A percentile compares a stretch with the other conserved stretches of the same genome.
Conservation (phyloP, 495 filamentous ascomycete genomes). For the Gamarada debralockiae region DNA sequence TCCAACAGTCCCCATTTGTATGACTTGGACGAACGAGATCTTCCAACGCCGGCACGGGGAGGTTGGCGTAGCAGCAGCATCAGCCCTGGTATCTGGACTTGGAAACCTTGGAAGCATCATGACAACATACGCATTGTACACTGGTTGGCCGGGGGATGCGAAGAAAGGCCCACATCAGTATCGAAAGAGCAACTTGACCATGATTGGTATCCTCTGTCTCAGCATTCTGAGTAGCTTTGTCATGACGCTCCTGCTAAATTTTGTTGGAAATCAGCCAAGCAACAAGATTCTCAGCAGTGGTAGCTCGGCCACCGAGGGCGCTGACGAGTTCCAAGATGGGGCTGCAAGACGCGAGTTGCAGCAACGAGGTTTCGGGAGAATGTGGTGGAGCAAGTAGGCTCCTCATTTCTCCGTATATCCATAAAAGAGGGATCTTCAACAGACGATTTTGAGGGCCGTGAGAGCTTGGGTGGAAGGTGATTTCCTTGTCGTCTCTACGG, state of each 20-base stretch:
- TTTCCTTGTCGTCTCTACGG: slow-evolving; percentile 1
- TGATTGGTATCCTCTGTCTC: slow-evolving; percentile 78
- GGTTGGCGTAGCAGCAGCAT: slow-evolving; percentile 86
- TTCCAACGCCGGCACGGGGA: slow-evolving; percentile 89
- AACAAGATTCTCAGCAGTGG: slow-evolving; percentile 40
- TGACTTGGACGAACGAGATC: slow-evolving; percentile 90
- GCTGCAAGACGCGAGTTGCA: slow-evolving; percentile 64
- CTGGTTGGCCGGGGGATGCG: slow-evolving; percentile 75
- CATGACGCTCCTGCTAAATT: slow-evolving; percentile 62
- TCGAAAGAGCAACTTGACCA: slow-evolving; percentile 77
- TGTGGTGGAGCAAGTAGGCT: slow-evolving; percentile 37
- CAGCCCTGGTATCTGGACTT: slow-evolving; percentile 78
- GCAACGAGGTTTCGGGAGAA: slow-evolving; percentile 62
- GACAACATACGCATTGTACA: slow-evolving; percentile 86
- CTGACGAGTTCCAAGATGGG: slow-evolving; percentile 61
- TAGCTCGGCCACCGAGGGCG: slow-evolving; percentile 37
- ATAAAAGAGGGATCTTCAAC: slow-evolving; percentile 9
- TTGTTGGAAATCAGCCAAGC: slow-evolving; percentile 54
- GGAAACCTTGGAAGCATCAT: slow-evolving; percentile 82
- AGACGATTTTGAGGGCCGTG: slow-evolving; percentile 5
- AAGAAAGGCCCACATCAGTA: slow-evolving; percentile 65
- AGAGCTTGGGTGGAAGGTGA: slow-evolving; percentile 9
- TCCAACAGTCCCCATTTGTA: slow-evolving; percentile 86
- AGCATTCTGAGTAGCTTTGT: slow-evolving; percentile 67
- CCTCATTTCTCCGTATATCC: background rate